Base-by-base conservation (phyloP, 768 basidiomycete genomes). In the Tricholoma flavovirens region DNA sequence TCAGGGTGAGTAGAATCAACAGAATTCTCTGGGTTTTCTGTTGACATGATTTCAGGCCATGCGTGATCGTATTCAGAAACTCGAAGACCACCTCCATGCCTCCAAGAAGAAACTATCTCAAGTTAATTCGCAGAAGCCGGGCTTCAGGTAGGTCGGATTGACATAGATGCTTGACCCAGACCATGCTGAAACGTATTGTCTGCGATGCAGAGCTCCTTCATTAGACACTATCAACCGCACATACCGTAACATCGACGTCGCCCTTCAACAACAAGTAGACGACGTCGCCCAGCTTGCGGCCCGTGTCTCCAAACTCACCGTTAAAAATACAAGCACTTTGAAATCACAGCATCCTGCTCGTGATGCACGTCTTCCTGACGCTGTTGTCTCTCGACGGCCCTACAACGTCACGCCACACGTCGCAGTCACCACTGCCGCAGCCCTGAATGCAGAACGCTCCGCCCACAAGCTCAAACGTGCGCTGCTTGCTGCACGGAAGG, bases 141-240 rank as follows among this genome's bases (percentile, higher is more conserved):
- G 73, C 2, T 68, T 93, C 54, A 82, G 81, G 90, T 87, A 61
- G 32, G 81, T 72, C 12, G 26, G 21, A 49, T 59, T 51, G n/a
- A 38, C 14, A 14, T 19, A 14, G 49, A 40, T 8, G 35, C 12
- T 26, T 26, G 43, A 29, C 29, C 4, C 24, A 15, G 19, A 19
- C 53, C 45, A 53, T 14, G 15, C 29, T 57, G 14, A 51, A n/a
- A 36, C 24, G 48, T 8, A 12, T 33, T 56, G 24, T 46, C 48
- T 45, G 53, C 29, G 56, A 49, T 49, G 26, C 64, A 95, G 93
- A 60, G 80, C 91, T 5, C 93, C 93, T 1, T 84, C 90, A 6
- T 71, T 97, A 51, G 94, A 95, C 63, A 87, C 88, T 1, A 82
- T 96, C 66, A 85, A 88, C 61, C 82, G 90, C 30, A 88, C 91